Evolutionary conservation across 2,329 filamentous ascomycete species (phyloP), one percentile per base, ranked within the genome.

Genomic region (Cercospora zeina): DNA sequence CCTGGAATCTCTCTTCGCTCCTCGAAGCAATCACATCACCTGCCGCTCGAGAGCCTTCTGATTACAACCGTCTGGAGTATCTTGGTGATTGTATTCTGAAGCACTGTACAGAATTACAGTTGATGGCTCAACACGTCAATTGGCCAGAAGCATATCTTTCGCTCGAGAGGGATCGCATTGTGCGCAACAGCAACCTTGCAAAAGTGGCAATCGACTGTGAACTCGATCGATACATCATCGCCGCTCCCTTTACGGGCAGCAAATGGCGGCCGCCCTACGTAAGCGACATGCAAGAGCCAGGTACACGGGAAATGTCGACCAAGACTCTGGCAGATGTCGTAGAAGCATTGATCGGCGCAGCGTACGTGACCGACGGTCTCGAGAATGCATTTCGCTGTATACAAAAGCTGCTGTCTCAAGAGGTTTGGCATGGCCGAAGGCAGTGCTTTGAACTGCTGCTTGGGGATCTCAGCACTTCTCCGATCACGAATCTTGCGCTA

Each of bases 241-340:
- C 82, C 0, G 83, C 85, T 56, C 65, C 75, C 0, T 93, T 96
- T 72, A 89, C 85, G 0, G 85, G 86, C 0, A 74, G 78, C 0
- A 89, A 88, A 70, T 97, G 93, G 93, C 77, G 80, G 1, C 88
- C 90, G 0, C 76, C 83, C 0, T 89, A 89, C 65, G 77, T 84
- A 5, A 74, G 77, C 1, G 76, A 83, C 16, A 70, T 79, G 16
- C 27, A 30, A 76, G 80, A 6, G 70, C 73, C 14, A 72, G 92
- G 31, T 89, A 62, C 19, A 19, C 76, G 80, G 5, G 70, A 73
- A 13, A 72, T 92, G 33, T 89, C 90, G 0, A 89, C 86, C 1
- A 97, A 97, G 73, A 85, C 85, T 0, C 82, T 97, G 7, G 93
- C 93, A 3, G 93, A 97, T 70, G 87, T 97, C 0, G 83, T 96